Evolutionary conservation across 306 rosid genomes (phyloP).

Genomic region (Ziziphus jujuba): DNA sequence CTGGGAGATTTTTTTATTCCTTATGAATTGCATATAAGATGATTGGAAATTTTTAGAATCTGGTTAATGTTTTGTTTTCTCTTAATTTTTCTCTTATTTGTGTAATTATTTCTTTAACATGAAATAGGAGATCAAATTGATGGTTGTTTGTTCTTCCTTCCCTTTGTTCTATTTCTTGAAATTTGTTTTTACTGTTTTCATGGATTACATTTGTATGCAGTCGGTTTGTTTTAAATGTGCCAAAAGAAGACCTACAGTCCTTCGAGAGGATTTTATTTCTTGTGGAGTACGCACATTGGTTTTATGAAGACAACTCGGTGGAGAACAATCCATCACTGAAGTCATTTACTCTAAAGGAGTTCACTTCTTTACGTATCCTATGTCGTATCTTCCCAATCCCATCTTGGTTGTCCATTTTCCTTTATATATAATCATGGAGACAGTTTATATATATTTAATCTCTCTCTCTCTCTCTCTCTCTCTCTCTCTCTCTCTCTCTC

Average conservation of each 20-base stretch:
- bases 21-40: too few relatives aligned
- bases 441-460: background rate
- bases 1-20: too few relatives aligned
- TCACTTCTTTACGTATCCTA: constrained; percentile 91
- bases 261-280: constrained; percentile 95
- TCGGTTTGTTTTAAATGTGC: constrained; percentile 94
- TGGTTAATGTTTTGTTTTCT: background rate
- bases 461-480: background rate
- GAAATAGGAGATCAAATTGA: background rate
- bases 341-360: constrained; percentile 94
- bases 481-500: background rate
- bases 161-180: background rate
- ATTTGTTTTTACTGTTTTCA: background rate
- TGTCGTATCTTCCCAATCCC: background rate
- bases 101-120: background rate
- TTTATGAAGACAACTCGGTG: constrained; percentile 94
- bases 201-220: constrained; percentile 45
- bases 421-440: background rate
- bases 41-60: too few relatives aligned
- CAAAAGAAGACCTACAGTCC: constrained; percentile 95
- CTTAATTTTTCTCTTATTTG: background rate
- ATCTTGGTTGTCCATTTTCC: background rate
- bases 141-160: background rate
- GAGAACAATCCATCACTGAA: constrained; percentile 91
- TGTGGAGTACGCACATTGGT: constrained; percentile 99